Evolutionary conservation across 345 rosid genomes (phyloP).

Genomic region (Gossypium ekmanianum): DNA sequence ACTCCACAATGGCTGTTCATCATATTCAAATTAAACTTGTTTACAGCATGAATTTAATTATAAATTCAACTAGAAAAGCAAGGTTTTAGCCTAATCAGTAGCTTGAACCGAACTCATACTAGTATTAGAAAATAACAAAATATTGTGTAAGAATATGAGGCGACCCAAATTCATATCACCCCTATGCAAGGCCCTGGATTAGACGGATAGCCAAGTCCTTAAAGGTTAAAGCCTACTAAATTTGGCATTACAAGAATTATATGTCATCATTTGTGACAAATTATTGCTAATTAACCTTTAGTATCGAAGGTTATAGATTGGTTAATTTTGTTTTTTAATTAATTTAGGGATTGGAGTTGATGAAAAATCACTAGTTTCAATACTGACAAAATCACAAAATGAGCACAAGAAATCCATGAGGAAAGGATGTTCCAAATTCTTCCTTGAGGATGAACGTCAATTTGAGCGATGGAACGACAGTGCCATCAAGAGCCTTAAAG

Average conservation of each 20-base stretch:
- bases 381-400: conserved; percentile 51
- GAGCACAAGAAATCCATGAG: conserved; percentile 53
- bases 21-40: no score
- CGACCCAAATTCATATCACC: no score
- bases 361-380: conserved; percentile 53
- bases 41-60: no score
- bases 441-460: conserved; percentile 66
- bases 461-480: conserved; percentile 73
- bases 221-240: no score
- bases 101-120: no score
- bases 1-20: no score
- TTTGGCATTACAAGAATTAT: not conserved
- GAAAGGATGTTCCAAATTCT: conserved; percentile 50
- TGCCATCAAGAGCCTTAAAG: conserved; percentile 50
- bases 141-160: no score
- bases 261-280: not conserved
- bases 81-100: no score
- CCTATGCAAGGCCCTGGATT: no score
- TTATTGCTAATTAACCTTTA: not conserved
- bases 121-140: no score
- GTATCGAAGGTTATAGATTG: not conserved
- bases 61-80: no score
- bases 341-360: conserved; percentile 72
- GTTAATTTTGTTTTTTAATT: not conserved
- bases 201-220: no score